phyloP scores from a whole-genome alignment of 352 stramenopile genomes.

The Phytophthora quininea region DNA sequence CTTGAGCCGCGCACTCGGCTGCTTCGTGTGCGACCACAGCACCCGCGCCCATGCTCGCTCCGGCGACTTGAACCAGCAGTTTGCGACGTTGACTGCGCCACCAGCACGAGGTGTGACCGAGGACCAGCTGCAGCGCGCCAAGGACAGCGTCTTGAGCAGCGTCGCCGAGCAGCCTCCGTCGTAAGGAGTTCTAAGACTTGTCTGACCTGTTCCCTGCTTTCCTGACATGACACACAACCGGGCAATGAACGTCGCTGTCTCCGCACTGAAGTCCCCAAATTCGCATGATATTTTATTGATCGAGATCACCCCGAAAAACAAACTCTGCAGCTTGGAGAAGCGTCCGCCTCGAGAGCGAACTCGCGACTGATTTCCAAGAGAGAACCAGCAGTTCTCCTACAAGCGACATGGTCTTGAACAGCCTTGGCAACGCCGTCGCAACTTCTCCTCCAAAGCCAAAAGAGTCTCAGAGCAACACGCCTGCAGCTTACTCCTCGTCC shows the following conservation, averaged over 20 bases:
- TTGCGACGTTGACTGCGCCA: conserved; percentile 39
- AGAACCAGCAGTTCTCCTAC: no score
- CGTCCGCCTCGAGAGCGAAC: conserved; percentile 10
- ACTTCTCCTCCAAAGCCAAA: background rate
- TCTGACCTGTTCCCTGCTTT: background rate
- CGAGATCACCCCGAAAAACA: conserved; percentile 35
- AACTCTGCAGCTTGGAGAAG: conserved; percentile 20
- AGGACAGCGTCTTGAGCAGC: conserved; percentile 55
- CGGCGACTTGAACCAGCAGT: conserved; percentile 42
- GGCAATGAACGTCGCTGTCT: conserved; percentile 8
- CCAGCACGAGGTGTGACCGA: conserved; percentile 63
- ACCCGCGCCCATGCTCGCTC: conserved; percentile 62
- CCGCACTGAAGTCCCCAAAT: conserved; percentile 68
- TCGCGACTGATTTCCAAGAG: no score
- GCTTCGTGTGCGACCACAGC: conserved; percentile 86
- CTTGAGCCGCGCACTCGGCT: conserved; percentile 59
- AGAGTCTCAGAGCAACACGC: background rate
- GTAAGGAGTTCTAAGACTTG: background rate
- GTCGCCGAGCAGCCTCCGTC: conserved; percentile 16
- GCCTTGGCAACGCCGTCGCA: no score
- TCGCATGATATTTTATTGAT: conserved; percentile 89
- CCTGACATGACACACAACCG: background rate
- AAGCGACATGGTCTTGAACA: no score
- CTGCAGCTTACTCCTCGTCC: conserved; percentile 80
- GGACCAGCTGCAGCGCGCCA: conserved; percentile 74